Conservation (phyloP, 2,329 filamentous ascomycete genomes). For the Diaporthe citrichinensis region DNA sequence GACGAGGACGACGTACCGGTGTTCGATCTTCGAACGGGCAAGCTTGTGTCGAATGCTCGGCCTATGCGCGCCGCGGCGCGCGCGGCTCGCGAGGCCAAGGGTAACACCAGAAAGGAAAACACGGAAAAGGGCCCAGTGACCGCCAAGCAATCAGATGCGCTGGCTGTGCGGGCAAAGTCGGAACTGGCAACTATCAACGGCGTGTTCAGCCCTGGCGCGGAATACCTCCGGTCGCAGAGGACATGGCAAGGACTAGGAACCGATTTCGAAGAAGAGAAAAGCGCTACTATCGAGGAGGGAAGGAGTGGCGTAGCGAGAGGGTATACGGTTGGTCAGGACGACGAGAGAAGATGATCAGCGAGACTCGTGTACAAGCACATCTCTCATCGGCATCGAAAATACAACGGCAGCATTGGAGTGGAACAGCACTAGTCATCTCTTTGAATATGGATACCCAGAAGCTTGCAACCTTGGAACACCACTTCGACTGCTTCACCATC, state of each 20-base stretch:
- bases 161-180: constrained; percentile 71
- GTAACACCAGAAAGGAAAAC: not conserved
- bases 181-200: constrained; percentile 88
- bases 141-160: constrained; percentile 57
- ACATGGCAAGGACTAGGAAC: constrained; percentile 95
- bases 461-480: not conserved
- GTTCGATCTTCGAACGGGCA: constrained; percentile 91
- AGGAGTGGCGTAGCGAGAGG: constrained; percentile 89
- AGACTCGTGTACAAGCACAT: not conserved
- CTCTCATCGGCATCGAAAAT: not conserved
- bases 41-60: constrained; percentile 82
- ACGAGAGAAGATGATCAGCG: constrained; percentile 35
- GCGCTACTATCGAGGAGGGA: constrained; percentile 85
- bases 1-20: constrained; percentile 87
- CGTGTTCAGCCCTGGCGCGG: constrained; percentile 90
- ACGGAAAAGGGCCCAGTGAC: constrained; percentile 42
- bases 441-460: constrained; percentile 28
- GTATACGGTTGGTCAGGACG: constrained; percentile 80
- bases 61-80: constrained; percentile 73
- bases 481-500: constrained; percentile 1
- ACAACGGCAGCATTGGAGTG: constrained; percentile 6
- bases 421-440: constrained; percentile 6
- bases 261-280: constrained; percentile 78
- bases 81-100: constrained; percentile 43
- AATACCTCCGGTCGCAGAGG: constrained; percentile 84